Evolutionary conservation across 768 basidiomycete species (phyloP).

Genomic region (Coprinopsis sp.): DNA sequence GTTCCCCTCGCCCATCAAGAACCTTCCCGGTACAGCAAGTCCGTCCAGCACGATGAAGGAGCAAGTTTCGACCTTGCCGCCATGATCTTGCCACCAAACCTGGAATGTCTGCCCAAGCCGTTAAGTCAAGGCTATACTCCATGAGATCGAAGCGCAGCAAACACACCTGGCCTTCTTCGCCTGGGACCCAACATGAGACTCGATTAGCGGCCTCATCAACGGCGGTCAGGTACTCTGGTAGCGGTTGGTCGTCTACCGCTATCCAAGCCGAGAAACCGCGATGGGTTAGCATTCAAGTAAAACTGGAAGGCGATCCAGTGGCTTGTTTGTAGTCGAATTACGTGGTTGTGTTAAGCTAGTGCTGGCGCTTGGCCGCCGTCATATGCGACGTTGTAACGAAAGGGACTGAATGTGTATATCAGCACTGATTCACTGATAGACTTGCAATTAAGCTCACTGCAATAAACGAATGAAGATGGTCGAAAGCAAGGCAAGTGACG

Average conservation of each 20-base stretch:
- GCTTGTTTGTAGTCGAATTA: too few relatives aligned
- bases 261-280: slow-evolving; percentile 72
- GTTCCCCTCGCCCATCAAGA: slow-evolving; percentile 53
- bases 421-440: too few relatives aligned
- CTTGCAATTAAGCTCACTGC: too few relatives aligned
- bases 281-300: slow-evolving; percentile 50
- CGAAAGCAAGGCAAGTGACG: background rate
- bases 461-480: background rate
- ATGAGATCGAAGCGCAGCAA: background rate
- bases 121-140: background rate
- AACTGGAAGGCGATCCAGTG: too few relatives aligned
- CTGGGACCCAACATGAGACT: slow-evolving; percentile 67
- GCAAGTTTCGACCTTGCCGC: slow-evolving; percentile 48
- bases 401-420: too few relatives aligned
- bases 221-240: slow-evolving; percentile 55
- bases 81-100: slow-evolving; percentile 64
- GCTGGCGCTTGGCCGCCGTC: too few relatives aligned
- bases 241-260: slow-evolving; percentile 39
- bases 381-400: too few relatives aligned
- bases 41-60: slow-evolving; percentile 65
- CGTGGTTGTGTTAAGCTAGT: too few relatives aligned
- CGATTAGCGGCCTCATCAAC: slow-evolving; percentile 39
- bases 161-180: slow-evolving; percentile 52
- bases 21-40: slow-evolving; percentile 55
- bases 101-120: slow-evolving; percentile 42